Evolutionary conservation across 371 early-diverging fungal species (phyloP).

Genomic region (Syncephalastrum sp.): DNA sequence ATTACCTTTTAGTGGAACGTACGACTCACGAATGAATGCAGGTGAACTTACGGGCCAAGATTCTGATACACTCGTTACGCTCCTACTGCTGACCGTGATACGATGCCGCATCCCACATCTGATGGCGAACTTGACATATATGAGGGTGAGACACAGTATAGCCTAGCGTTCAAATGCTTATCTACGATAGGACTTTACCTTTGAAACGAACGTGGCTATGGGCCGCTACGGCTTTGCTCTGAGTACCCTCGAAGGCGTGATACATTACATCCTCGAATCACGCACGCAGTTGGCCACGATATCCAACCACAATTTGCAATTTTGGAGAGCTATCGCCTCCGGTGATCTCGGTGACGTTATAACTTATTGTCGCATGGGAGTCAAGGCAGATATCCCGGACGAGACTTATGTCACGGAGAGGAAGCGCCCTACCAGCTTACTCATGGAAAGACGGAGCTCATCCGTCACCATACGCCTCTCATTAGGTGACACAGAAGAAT

Average conservation of each 20-base stretch:
- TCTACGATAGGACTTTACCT: slow-evolving; percentile 40
- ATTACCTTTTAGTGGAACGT: background rate
- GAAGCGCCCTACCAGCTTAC: slow-evolving; percentile 4
- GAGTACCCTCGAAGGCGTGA: slow-evolving; percentile 54
- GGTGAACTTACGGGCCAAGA: slow-evolving; percentile 11
- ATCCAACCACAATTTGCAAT: slow-evolving; percentile 29
- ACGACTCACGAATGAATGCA: background rate
- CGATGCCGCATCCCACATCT: slow-evolving; percentile 53
- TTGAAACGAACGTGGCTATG: slow-evolving; percentile 35
- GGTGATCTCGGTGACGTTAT: no score
- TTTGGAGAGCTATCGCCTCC: slow-evolving; percentile 30
- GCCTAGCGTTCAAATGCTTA: background rate
- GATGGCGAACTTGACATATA: slow-evolving; percentile 53
- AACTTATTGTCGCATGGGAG: no score
- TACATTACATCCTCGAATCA: slow-evolving; percentile 46
- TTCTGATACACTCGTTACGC: slow-evolving; percentile 52
- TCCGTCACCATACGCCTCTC: no score
- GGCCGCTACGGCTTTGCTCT: slow-evolving; percentile 58
- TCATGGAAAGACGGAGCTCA: no score
- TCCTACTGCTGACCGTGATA: slow-evolving; percentile 49
- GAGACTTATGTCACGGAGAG: background rate
- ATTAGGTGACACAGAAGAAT: no score
- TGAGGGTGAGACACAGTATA: slow-evolving; percentile 27
- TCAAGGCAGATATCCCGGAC: no score
- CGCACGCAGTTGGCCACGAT: slow-evolving; percentile 30